Evolutionary conservation across 176 grass and related monocot species (phyloP).

Genomic region (Bromus sterilis): DNA sequence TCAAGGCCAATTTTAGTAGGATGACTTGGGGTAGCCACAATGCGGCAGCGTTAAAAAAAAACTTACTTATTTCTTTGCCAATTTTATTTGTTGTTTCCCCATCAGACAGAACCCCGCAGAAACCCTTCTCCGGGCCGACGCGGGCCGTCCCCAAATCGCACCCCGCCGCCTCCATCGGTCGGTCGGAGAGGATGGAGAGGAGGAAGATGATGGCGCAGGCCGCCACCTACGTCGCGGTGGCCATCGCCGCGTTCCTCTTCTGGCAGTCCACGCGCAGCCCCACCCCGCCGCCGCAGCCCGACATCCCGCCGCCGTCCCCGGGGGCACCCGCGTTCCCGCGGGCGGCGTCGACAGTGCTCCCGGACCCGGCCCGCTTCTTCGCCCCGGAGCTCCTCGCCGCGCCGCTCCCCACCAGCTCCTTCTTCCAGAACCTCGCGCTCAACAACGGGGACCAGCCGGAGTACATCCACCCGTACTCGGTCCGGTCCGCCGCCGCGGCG

Average conservation of each 20-base stretch:
- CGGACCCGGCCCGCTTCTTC: slow-evolving; percentile 82
- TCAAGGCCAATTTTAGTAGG: no score
- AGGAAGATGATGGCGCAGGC: background rate
- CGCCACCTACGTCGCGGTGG: background rate
- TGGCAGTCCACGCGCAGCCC: background rate
- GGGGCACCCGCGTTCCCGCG: slow-evolving; percentile 29
- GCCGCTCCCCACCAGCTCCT: slow-evolving; percentile 90
- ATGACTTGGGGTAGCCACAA: no score
- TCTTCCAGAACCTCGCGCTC: slow-evolving; percentile 92
- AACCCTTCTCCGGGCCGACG: background rate
- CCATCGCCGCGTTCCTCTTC: background rate
- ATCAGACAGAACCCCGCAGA: background rate
- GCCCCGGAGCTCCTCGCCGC: slow-evolving; percentile 45
- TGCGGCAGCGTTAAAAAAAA: background rate
- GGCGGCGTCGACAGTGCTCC: slow-evolving; percentile 56
- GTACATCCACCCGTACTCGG: slow-evolving; percentile 89
- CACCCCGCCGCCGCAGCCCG: background rate
- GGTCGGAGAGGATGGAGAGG: background rate
- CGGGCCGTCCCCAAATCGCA: background rate
- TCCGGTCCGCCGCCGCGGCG: slow-evolving; percentile 44
- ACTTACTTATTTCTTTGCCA: no score
- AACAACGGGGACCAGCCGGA: slow-evolving; percentile 93
- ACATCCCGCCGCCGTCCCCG: slow-evolving; percentile 2
- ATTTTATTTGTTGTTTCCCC: no score
- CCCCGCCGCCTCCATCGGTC: background rate